Conservation (phyloP, 306 rosid genomes). For the Arachis hypogaea region DNA sequence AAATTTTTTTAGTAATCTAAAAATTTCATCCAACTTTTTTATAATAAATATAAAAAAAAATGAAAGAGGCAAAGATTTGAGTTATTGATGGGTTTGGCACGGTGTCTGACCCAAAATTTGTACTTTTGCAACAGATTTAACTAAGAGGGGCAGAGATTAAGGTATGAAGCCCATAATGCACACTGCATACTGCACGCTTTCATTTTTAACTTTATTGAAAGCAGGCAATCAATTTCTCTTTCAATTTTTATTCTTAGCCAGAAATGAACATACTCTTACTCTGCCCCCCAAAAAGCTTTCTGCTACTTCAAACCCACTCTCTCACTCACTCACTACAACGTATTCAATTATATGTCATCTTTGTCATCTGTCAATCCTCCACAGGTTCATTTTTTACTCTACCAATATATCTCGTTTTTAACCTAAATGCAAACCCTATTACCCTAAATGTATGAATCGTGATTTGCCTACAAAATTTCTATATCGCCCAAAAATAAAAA, state of each 20-base stretch:
- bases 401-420: too few species aligned
- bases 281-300: not conserved
- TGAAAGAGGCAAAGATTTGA: too few species aligned
- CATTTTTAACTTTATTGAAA: not conserved
- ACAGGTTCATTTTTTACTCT: not conserved
- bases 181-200: not conserved
- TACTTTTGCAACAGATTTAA: not conserved
- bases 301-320: not conserved
- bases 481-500: too few species aligned
- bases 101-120: not conserved
- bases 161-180: not conserved
- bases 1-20: too few species aligned
- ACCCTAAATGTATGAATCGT: too few species aligned
- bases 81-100: too few species aligned
- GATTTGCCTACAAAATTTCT: too few species aligned
- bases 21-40: too few species aligned
- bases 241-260: not conserved
- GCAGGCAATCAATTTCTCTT: not conserved
- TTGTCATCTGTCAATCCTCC: not conserved
- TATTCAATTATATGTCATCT: not conserved
- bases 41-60: too few species aligned
- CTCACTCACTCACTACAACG: too few species aligned
- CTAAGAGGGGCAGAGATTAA: not conserved
- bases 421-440: too few species aligned
- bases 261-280: not conserved